Evolutionary conservation across 257 asterid species (phyloP), one percentile per base, ranked within the genome.

Genomic region (Anisodus acutangulus): DNA sequence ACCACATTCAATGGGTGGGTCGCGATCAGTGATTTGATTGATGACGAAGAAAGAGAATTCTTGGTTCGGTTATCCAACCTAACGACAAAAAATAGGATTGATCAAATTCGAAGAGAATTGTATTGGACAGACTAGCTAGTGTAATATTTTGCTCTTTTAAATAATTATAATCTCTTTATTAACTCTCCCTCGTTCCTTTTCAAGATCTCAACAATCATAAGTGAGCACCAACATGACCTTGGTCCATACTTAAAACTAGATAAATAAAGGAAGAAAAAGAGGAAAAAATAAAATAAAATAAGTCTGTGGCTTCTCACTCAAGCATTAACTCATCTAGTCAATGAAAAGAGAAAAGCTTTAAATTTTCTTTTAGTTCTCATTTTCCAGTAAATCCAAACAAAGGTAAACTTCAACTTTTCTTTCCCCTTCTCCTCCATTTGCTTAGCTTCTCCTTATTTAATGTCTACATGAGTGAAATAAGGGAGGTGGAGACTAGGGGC

Each of bases 161-260:
- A 16, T 17, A 59, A 17, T 6, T 17, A 17, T 59, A 59, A 17
- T 1, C 5, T 16, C 10, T 58, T 17, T 59, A 59, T 37, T 11
- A 71, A 71, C 79, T 17, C 37, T 39, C 16, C 16, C 57, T 43
- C 17, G 57, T 43, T 45, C 22, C 78, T 71, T 43, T n/a, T n/a
- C 79, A 71, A 71, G 37, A 45, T 71, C 39, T 43, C 58, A 45
- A 72, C 58, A 4, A 72, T n/a, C 57, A 70, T 43, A 70, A 70
- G 57, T 70, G 55, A 70, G 35, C 55, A 70, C 79, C 47, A 51
- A 8, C 2, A 51, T 51, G 13, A 9, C 55, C 55, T 51, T 3
- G 6, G 8, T 12, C n/a, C 60, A 55, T 55, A 55, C 13, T 13
- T 55, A 55, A 51, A 55, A 55, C 60, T 12, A 55, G n/a, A 22